Evolutionary conservation across 2,329 filamentous ascomycete species (phyloP).

Genomic region (Calonectria pauciramosa): DNA sequence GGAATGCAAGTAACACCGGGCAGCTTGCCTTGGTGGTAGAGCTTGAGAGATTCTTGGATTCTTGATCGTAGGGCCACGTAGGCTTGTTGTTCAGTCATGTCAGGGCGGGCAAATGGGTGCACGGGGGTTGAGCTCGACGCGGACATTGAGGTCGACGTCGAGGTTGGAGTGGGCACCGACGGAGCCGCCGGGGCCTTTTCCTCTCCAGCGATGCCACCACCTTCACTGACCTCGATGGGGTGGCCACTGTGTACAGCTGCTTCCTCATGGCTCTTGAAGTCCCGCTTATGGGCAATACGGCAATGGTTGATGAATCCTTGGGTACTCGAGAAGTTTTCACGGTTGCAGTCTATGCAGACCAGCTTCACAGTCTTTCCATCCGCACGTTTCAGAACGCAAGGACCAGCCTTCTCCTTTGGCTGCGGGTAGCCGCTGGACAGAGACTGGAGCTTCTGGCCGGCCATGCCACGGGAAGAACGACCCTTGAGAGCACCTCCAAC

Average conservation of each 20-base stretch:
- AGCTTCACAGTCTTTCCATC: conserved; percentile 91
- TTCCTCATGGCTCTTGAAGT: conserved; percentile 96
- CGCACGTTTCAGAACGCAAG: conserved; percentile 86
- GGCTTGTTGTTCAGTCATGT: conserved; percentile 67
- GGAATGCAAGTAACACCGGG: conserved; percentile 63
- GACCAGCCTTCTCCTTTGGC: conserved; percentile 85
- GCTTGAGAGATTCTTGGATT: conserved; percentile 66
- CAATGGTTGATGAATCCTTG: conserved; percentile 99
- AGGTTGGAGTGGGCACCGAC: not conserved
- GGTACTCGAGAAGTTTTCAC: conserved; percentile 94
- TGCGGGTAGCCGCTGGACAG: conserved; percentile 79
- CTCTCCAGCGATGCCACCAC: conserved; percentile 37
- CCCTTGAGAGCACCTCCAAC: conserved; percentile 60
- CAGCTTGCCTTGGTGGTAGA: conserved; percentile 66
- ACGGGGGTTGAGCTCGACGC: conserved; percentile 42
- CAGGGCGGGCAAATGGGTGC: conserved; percentile 54
- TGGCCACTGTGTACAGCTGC: conserved; percentile 91
- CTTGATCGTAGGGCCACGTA: conserved; percentile 65
- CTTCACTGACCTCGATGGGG: conserved; percentile 71
- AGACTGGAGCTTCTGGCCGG: conserved; percentile 76
- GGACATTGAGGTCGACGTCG: conserved; percentile 16
- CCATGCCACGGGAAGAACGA: conserved; percentile 62
- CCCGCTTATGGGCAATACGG: conserved; percentile 92
- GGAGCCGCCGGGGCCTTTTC: conserved; percentile 39
- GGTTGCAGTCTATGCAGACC: conserved; percentile 88